phyloP scores from a whole-genome alignment of 1,139 yeast species.

The Nakaseomyces kungkrabaensis region DNA sequence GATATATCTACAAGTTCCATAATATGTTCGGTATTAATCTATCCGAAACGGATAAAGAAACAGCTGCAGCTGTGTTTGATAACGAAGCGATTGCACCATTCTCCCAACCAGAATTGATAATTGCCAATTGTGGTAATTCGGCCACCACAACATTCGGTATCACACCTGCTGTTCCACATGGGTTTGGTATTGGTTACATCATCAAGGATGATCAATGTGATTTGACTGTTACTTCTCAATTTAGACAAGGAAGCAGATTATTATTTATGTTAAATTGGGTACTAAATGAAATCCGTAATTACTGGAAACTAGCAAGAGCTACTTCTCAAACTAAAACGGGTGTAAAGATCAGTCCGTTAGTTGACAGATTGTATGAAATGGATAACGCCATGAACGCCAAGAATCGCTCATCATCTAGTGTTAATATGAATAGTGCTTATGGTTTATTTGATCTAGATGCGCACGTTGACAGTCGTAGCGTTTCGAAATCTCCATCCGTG shows the following conservation, averaged over 20 bases:
- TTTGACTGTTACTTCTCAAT: slow-evolving; percentile 55
- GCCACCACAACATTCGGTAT: slow-evolving; percentile 65
- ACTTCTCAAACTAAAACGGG: slow-evolving; percentile 32
- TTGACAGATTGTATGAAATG: slow-evolving; percentile 27
- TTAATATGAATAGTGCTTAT: slow-evolving; percentile 49
- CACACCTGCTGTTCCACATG: slow-evolving; percentile 66
- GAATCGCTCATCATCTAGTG: slow-evolving; percentile 13
- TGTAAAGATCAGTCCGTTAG: slow-evolving; percentile 28
- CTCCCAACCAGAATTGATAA: slow-evolving; percentile 37
- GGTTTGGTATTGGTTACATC: slow-evolving; percentile 70
- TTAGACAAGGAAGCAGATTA: slow-evolving; percentile 62
- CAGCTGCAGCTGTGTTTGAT: slow-evolving; percentile 28
- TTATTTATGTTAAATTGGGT: slow-evolving; percentile 56
- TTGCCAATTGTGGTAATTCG: slow-evolving; percentile 67
- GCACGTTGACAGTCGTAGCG: slow-evolving; percentile 22
- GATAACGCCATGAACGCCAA: slow-evolving; percentile 23
- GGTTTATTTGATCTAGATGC: slow-evolving; percentile 70
- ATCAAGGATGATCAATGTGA: slow-evolving; percentile 59
- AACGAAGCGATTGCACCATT: slow-evolving; percentile 39
- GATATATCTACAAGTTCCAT: slow-evolving; percentile 36
- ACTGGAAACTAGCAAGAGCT: slow-evolving; percentile 34
- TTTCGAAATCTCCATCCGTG: slow-evolving; percentile 17
- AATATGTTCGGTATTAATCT: slow-evolving; percentile 32
- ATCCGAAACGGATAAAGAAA: slow-evolving; percentile 30
- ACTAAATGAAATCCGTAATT: slow-evolving; percentile 40